Percentiles rank a stretch among this genome's conserved stretches.
These are phyloP conservation scores for Gastrolobium villosum DNA, from an alignment of 306 rosid species.

Conservation along the genomic window DNA sequence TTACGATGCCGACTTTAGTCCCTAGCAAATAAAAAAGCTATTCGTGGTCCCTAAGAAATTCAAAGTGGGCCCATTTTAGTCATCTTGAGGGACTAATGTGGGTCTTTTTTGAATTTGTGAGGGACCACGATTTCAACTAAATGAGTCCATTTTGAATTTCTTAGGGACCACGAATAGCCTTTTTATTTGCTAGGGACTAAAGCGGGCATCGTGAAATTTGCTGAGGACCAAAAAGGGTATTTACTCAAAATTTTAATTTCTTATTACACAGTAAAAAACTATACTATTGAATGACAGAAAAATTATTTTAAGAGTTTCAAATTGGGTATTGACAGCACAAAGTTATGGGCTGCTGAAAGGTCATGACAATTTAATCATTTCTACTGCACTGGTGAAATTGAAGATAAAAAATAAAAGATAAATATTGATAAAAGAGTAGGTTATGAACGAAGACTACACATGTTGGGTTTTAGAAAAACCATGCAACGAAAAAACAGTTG, in stretches of 20 bases:
- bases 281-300: background rate
- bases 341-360: background rate
- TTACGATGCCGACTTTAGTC: too few species aligned
- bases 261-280: background rate
- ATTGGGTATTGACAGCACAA: background rate
- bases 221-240: too few species aligned
- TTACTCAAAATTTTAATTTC: constrained; percentile 3
- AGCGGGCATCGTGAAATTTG: too few species aligned
- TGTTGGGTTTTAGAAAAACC: background rate
- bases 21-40: too few species aligned
- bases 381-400: background rate
- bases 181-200: too few species aligned
- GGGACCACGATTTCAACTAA: too few species aligned
- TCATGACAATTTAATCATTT: constrained; percentile 16
- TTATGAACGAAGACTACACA: background rate
- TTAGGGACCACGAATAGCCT: too few species aligned
- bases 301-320: background rate
- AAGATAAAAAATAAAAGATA: background rate
- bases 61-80: too few species aligned
- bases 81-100: too few species aligned
- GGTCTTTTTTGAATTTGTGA: too few species aligned
- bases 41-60: too few species aligned
- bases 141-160: too few species aligned
- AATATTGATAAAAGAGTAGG: background rate
- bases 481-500: constrained; percentile 9